These are phyloP conservation scores for Rhododendron ovatum DNA, from an alignment of 148 eudicot species.

Conservation along the genomic window DNA sequence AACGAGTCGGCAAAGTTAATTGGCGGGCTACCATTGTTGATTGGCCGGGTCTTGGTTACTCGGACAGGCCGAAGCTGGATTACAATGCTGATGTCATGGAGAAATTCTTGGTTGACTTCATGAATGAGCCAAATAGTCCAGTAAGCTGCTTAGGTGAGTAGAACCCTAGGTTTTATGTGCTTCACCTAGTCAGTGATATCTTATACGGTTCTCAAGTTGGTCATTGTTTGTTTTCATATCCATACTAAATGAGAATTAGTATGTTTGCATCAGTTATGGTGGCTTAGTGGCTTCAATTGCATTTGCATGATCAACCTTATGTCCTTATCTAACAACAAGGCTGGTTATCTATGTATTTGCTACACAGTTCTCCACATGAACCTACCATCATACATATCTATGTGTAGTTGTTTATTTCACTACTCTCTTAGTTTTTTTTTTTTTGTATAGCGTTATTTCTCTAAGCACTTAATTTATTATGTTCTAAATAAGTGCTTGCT, in stretches of 20 bases:
- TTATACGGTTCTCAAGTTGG: background rate
- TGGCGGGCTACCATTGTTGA: conserved; percentile 77
- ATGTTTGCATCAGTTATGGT: background rate
- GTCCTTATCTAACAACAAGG: background rate
- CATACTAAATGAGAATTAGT: background rate
- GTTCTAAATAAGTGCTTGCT: background rate
- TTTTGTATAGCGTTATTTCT: background rate
- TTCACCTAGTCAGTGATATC: background rate
- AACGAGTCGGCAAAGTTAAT: conserved; percentile 34
- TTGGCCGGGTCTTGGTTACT: conserved; percentile 97
- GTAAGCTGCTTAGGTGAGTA: conserved; percentile 44
- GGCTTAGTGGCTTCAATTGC: background rate
- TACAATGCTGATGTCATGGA: conserved; percentile 92
- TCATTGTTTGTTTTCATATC: background rate
- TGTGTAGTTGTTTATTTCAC: background rate
- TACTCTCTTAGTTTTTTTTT: background rate
- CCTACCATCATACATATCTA: background rate
- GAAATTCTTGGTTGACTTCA: conserved; percentile 77
- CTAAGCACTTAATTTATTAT: background rate
- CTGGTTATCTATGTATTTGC: background rate
- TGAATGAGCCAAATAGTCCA: conserved; percentile 63
- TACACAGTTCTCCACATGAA: background rate
- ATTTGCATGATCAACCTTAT: background rate
- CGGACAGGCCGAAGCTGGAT: conserved; percentile 84
- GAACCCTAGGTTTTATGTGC: conserved; percentile 2